Evolutionary conservation across 768 basidiomycete genomes (phyloP).

Genomic region (Nidularia sp.): DNA sequence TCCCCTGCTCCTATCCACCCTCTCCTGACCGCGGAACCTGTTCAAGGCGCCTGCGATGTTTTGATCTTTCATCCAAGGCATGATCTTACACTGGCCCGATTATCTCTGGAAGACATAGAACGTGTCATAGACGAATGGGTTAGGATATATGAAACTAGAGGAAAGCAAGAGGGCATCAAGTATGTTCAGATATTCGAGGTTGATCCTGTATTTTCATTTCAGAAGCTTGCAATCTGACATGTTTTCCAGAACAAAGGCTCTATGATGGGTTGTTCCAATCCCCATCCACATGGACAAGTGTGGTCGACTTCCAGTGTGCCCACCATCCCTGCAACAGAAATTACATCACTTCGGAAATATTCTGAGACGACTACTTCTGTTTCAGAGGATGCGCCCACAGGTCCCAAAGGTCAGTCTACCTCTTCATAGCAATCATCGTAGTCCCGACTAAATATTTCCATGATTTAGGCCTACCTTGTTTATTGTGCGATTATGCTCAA

Average conservation of each 20-base stretch:
- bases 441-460: neutral
- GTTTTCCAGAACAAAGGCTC: conserved; percentile 79
- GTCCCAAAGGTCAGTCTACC: conserved; percentile 34
- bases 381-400: conserved; percentile 43
- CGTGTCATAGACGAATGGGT: conserved; percentile 73
- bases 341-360: conserved; percentile 53
- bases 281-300: conserved; percentile 90
- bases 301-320: conserved; percentile 80
- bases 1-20: conserved; percentile 54
- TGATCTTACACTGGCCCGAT: conserved; percentile 75
- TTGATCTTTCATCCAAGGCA: conserved; percentile 84
- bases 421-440: neutral
- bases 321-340: conserved; percentile 63
- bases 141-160: conserved; percentile 54
- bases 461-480: conserved; percentile 50
- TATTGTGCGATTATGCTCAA: conserved; percentile 78
- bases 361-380: conserved; percentile 16
- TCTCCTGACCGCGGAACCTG: conserved; percentile 58
- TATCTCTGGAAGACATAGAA: conserved; percentile 54
- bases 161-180: conserved; percentile 60
- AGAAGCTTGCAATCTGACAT: neutral
- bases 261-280: conserved; percentile 95
- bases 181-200: conserved; percentile 94
- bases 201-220: conserved; percentile 5
- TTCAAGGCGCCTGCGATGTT: conserved; percentile 85